Evolutionary conservation across 2,329 filamentous ascomycete genomes (phyloP), one percentile per base, ranked within the genome.

Genomic region (Fusarium caatingaense): DNA sequence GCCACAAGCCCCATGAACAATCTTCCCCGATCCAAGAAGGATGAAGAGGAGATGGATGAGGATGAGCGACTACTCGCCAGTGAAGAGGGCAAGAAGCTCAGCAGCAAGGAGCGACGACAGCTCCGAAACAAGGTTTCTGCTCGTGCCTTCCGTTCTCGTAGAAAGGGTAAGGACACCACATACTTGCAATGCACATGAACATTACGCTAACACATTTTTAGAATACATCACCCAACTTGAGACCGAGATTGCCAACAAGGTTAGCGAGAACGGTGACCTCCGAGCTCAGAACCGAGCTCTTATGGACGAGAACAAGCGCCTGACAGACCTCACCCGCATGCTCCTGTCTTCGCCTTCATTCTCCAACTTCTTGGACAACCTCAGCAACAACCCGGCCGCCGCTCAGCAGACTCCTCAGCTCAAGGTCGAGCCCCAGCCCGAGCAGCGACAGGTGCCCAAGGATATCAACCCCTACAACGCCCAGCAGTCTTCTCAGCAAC

Each of bases 101-200:
- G 91, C 82, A 97, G 93, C 85, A 98, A 98, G 84, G 94, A 98
- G 82, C 91, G 96, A 65, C 91, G 96, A 72, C 96, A 98, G 81
- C 87, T 99, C n/a, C 90, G 96, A 70, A 99, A 99, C 88, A 99
- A 99, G 83, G 96, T 99, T 7, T 99, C 96, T 44, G 96, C 96
- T 68, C 93, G 96, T 73, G 95, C 95, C 54, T 99, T 99, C 89
- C 92, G 96, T 60, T 98, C 94, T n/a, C 88, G 96, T 75, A 92
- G 96, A 86, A 99, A 99, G 87, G 95, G 95, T 98, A 90, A 86
- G 87, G 77, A 70, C 3, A 23, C 47, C 40, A 46, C 15, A n/a
- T 12, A 32, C 15, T 10, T n/a, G 53, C 12, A 45, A 27, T 15
- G 3, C 25, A n/a, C 34, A 16, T 3, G 20, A 27, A 5, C 46